Evolutionary conservation across 2,329 filamentous ascomycete genomes (phyloP).

Genomic region (Teratosphaeria destructans): DNA sequence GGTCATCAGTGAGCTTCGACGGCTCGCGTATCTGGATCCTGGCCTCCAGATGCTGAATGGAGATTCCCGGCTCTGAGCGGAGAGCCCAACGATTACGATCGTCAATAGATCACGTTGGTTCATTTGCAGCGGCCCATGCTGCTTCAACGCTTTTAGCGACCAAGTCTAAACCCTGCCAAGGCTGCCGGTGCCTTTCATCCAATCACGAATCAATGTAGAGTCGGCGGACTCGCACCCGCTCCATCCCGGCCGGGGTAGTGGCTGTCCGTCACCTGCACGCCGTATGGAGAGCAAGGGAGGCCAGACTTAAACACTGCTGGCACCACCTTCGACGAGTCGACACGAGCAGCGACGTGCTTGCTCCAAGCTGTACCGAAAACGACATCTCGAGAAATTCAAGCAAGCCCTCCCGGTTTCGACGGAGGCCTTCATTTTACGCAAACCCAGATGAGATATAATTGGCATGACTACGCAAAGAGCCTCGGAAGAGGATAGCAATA

Average conservation of each 20-base stretch:
- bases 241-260: background rate
- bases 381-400: no score
- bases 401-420: no score
- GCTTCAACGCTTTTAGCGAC: background rate
- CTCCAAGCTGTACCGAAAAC: no score
- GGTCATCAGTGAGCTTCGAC: constrained; percentile 1
- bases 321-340: no score
- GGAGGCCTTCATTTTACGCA: no score
- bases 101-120: background rate
- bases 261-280: no score
- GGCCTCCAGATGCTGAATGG: background rate
- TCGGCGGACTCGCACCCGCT: background rate
- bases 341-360: no score
- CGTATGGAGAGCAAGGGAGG: background rate
- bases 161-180: background rate
- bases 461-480: background rate
- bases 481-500: background rate
- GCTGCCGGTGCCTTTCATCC: background rate
- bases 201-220: background rate
- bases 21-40: background rate
- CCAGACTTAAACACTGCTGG: no score
- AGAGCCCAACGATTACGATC: background rate
- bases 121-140: background rate
- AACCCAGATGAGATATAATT: background rate
- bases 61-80: background rate